These are phyloP conservation scores for Microdochium nivale DNA, from an alignment of 2,329 filamentous ascomycete genomes.

Conservation along the genomic window DNA sequence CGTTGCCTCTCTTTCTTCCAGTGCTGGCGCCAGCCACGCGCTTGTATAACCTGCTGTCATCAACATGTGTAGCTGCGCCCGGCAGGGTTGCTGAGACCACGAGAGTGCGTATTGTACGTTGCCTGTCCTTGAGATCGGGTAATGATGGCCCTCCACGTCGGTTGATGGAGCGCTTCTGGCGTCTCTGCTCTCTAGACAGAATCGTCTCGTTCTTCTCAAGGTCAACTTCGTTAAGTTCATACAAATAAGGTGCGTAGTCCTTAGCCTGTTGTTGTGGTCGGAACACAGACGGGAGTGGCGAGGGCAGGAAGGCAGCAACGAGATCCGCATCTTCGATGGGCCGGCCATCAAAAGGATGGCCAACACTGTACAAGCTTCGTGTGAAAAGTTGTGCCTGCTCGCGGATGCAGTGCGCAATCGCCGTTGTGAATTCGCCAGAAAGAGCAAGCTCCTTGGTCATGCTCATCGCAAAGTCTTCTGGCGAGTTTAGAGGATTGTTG, in stretches of 20 bases:
- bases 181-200: slow-evolving; percentile 85
- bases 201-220: slow-evolving; percentile 86
- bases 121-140: slow-evolving; percentile 92
- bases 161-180: slow-evolving; percentile 93
- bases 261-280: slow-evolving; percentile 87
- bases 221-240: slow-evolving; percentile 86
- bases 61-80: slow-evolving; percentile 69
- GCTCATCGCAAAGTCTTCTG: slow-evolving; percentile 84
- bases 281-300: slow-evolving; percentile 76
- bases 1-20: slow-evolving; percentile 45
- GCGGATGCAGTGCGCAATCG: slow-evolving; percentile 94
- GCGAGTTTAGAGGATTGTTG: slow-evolving; percentile 87
- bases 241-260: slow-evolving; percentile 87
- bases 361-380: slow-evolving; percentile 83
- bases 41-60: slow-evolving; percentile 84
- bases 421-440: slow-evolving; percentile 91
- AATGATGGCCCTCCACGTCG: slow-evolving; percentile 83
- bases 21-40: slow-evolving; percentile 50
- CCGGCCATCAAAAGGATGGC: slow-evolving; percentile 90
- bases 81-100: slow-evolving; percentile 90
- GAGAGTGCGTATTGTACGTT: slow-evolving; percentile 85
- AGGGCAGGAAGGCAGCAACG: slow-evolving; percentile 73
- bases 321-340: slow-evolving; percentile 90
- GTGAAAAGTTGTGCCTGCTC: slow-evolving; percentile 95
- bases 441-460: slow-evolving; percentile 88